phyloP scores from a whole-genome alignment of 2,329 filamentous ascomycete genomes.

The Domatiomyces catenatus region DNA sequence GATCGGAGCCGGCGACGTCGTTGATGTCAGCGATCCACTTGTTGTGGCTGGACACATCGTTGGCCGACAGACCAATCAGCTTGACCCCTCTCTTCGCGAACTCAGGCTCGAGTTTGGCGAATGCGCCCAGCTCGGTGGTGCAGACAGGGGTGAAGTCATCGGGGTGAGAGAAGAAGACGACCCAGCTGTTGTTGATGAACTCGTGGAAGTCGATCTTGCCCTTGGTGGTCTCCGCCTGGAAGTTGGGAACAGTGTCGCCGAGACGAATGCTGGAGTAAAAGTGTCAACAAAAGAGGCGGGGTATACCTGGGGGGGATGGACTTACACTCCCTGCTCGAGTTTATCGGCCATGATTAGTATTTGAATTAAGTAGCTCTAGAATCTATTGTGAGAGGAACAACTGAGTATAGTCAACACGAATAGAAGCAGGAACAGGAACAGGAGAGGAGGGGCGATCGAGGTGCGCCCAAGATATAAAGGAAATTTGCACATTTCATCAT shows the following conservation, averaged over 20 bases:
- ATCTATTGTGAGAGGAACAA: neutral
- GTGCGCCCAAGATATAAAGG: neutral
- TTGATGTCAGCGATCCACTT: constrained; percentile 41
- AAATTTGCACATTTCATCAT: neutral
- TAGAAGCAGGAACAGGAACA: neutral
- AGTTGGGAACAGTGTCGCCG: constrained; percentile 52
- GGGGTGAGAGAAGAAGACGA: constrained; percentile 56
- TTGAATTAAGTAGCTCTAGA: neutral
- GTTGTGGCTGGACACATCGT: constrained; percentile 40
- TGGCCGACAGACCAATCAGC: constrained; percentile 44
- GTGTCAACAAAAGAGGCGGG: neutral
- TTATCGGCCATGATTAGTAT: neutral
- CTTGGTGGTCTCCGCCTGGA: constrained; percentile 51
- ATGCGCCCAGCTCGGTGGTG: constrained; percentile 49
- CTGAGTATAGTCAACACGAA: neutral
- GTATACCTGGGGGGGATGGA: neutral
- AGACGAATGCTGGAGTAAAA: constrained; percentile 39
- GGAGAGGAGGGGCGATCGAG: neutral
- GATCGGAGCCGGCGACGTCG: constrained; percentile 23
- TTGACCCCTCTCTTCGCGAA: constrained; percentile 48
- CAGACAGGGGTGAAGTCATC: constrained; percentile 28
- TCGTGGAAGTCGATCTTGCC: constrained; percentile 57
- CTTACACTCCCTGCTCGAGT: neutral
- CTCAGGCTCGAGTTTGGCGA: constrained; percentile 48
- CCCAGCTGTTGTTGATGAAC: constrained; percentile 56